These are phyloP conservation scores for Coleophoma crateriformis DNA, from an alignment of 2,329 filamentous ascomycete species.

Conservation along the genomic window DNA sequence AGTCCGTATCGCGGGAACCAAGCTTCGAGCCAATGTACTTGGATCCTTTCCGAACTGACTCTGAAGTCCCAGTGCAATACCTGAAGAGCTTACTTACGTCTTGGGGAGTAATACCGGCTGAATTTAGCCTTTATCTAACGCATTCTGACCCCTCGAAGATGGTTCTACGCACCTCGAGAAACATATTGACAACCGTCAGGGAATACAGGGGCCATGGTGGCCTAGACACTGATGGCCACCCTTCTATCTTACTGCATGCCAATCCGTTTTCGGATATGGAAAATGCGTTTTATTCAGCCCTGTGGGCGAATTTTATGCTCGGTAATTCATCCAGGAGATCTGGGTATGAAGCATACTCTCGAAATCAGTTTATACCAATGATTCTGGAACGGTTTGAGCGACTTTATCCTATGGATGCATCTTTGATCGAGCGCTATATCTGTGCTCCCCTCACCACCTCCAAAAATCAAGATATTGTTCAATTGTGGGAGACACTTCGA, in stretches of 20 bases:
- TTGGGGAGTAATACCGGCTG: constrained; percentile 34
- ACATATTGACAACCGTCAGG: constrained; percentile 71
- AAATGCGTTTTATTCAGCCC: constrained; percentile 30
- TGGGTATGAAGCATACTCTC: constrained; percentile 14
- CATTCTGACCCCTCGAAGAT: constrained; percentile 62
- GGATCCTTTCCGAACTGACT: constrained; percentile 69
- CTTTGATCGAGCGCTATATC: constrained; percentile 30
- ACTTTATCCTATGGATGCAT: constrained; percentile 30
- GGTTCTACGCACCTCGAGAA: constrained; percentile 70
- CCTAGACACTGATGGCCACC: constrained; percentile 28
- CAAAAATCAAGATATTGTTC: constrained; percentile 25
- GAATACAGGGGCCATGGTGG: constrained; percentile 33
- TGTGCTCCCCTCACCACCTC: constrained; percentile 21
- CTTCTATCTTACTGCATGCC: constrained; percentile 19
- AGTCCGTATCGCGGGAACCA: constrained; percentile 30
- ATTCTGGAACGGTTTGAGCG: constrained; percentile 29
- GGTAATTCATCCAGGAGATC: constrained; percentile 11
- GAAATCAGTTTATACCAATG: constrained; percentile 26
- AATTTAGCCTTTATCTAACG: constrained; percentile 48
- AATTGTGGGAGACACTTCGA: constrained; percentile 45
- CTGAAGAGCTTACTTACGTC: constrained; percentile 55
- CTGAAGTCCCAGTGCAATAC: constrained; percentile 57
- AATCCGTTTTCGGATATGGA: constrained; percentile 28
- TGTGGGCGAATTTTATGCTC: constrained; percentile 31
- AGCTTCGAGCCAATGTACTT: constrained; percentile 64